These are phyloP conservation scores for Neoboletus subvelutipes DNA, from an alignment of 768 basidiomycete species.

Conservation along the genomic window DNA sequence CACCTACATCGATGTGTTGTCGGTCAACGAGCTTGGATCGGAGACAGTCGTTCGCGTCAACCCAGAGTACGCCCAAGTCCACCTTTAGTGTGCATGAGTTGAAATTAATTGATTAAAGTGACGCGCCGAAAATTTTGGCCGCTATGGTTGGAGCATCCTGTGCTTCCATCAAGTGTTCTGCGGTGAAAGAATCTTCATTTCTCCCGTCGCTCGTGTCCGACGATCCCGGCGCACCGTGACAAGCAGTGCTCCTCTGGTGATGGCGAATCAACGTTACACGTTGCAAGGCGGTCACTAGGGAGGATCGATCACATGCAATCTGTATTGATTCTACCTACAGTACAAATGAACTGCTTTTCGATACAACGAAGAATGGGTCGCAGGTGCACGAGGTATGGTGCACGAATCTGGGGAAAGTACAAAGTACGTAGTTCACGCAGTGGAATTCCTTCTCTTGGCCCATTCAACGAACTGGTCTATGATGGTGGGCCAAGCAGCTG, in stretches of 20 bases:
- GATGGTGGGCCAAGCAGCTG: conserved; percentile 85
- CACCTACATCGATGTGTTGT: conserved; percentile 59
- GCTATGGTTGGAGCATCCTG: conserved; percentile 25
- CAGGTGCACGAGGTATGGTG: conserved; percentile 9
- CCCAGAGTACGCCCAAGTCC: conserved; percentile 15
- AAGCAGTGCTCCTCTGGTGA: conserved; percentile 3
- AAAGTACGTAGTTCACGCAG: conserved; percentile 3
- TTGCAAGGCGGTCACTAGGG: not conserved
- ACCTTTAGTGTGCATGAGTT: not conserved
- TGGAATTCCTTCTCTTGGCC: conserved; percentile 41
- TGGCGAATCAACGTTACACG: conserved; percentile 11
- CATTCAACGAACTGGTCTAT: conserved; percentile 83
- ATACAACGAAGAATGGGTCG: not conserved
- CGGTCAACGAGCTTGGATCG: conserved; percentile 35
- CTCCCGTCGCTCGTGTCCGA: conserved; percentile 30
- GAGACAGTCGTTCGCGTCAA: conserved; percentile 25
- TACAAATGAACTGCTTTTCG: not conserved
- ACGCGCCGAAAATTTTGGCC: conserved; percentile 25
- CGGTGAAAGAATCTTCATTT: conserved; percentile 30
- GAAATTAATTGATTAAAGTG: conserved; percentile 13
- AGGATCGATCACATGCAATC: not conserved
- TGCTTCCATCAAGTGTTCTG: conserved; percentile 25
- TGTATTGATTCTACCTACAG: conserved; percentile 10
- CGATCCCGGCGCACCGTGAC: conserved; percentile 3
- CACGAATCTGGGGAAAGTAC: not conserved